Conservation (phyloP, 116 monocot genomes). For the Posidonia oceanica region DNA sequence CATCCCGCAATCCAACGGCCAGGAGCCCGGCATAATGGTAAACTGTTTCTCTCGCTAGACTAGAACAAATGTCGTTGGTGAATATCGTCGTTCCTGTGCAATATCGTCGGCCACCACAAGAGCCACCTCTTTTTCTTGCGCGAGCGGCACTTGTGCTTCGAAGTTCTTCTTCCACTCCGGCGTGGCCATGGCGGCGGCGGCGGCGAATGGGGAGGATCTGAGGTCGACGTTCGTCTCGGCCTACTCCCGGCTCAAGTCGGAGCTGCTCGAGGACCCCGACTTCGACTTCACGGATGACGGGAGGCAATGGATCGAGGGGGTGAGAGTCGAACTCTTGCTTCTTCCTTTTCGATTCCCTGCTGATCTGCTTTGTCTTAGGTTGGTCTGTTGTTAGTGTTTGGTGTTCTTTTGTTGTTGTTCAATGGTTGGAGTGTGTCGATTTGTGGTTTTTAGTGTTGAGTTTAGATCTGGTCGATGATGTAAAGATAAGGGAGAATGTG, state of each 20-base stretch:
- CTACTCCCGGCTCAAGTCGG: conserved; percentile 65
- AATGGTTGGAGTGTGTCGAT: not conserved
- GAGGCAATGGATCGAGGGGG: conserved; percentile 76
- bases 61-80: no score
- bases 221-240: conserved; percentile 41
- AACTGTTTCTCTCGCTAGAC: no score
- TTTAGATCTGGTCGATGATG: not conserved
- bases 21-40: no score
- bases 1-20: no score
- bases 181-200: not conserved
- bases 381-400: conserved; percentile 1
- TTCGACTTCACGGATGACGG: conserved; percentile 93
- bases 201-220: conserved; percentile 28
- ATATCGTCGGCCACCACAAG: no score
- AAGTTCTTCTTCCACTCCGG: no score
- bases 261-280: conserved; percentile 71
- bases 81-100: no score
- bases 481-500: no score
- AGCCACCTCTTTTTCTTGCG: no score
- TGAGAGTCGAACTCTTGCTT: no score
- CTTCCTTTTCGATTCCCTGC: not conserved
- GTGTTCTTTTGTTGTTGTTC: not conserved
- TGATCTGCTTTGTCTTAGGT: not conserved
- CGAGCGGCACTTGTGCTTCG: no score
- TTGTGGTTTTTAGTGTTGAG: not conserved